Base-by-base conservation (phyloP, 129 eudicot genomes). In the Saposhnikovia divaricata region DNA sequence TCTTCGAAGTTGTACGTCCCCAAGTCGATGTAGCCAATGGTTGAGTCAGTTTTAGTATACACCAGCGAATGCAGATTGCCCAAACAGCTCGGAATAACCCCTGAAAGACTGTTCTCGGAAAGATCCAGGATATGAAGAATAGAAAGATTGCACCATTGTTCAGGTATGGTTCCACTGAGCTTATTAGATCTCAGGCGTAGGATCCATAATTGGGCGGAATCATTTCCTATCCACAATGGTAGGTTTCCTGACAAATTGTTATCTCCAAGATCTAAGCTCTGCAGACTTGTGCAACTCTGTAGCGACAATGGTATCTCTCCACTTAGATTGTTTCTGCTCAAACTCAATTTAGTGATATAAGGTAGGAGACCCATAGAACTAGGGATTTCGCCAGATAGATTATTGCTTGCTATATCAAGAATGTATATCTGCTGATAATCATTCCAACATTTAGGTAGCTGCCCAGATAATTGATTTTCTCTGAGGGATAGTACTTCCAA, bases 111-210 rank as follows among this genome's bases (percentile, higher is more conserved):
- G 69, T 79, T 70, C 42, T 46, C 46, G 6, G 76, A 46, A 13
- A 79, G 42, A 40, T 79, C 82, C 4, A 79, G 37, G 46, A 79
- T 34, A 31, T 79, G 76, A 45, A 79, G 75, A 43, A 2, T 6
- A 15, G 21, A 34, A 47, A 79, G 77, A 34, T 37, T 51, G 48
- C 82, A 79, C 45, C 70, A 40, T 69, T 69, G 39, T 46, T 21
- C 14, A 34, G 82, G 82, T 23, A 79, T 79, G 40, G 37, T 69
- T 79, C 66, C 82, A 25, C 5, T 76, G 66, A 76, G 55, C 27
- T 25, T 19, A 16, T 74, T 74, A 44, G 77, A 74, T 74, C 57
- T 74, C 45, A 74, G 51, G 77, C 55, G 28, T 74, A 74, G 53
- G 77, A 44, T 74, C 77, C 55, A 43, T 18, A 72, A 42, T 40